phyloP scores from a whole-genome alignment of 768 basidiomycete species.

The Rhizopogon vinicolor region DNA sequence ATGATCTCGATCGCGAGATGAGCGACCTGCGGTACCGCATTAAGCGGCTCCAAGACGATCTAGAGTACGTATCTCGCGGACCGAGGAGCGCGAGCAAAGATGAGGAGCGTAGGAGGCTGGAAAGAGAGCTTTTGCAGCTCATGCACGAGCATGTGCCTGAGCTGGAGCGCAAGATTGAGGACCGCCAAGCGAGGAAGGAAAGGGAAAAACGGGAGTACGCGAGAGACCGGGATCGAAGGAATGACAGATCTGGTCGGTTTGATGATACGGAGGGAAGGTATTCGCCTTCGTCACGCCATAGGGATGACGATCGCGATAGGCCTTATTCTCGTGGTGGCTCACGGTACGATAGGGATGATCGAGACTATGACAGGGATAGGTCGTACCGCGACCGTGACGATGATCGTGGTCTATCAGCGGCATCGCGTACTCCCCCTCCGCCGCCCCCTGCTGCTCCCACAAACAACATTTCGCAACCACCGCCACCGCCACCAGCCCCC shows the following conservation, averaged over 20 bases:
- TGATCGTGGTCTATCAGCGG: constrained; percentile 30
- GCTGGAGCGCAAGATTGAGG: constrained; percentile 80
- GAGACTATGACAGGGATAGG: constrained; percentile 31
- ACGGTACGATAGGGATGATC: constrained; percentile 30
- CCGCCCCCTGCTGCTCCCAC: constrained; percentile 44
- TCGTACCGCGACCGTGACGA: constrained; percentile 26
- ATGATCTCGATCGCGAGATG: constrained; percentile 87
- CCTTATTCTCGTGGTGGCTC: constrained; percentile 44
- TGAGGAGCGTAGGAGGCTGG: constrained; percentile 80
- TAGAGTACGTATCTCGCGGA: constrained; percentile 81
- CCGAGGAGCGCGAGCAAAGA: constrained; percentile 71
- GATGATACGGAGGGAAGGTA: constrained; percentile 41
- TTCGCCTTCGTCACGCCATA: constrained; percentile 22
- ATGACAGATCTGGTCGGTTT: constrained; percentile 73
- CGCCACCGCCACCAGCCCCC: constrained; percentile 48
- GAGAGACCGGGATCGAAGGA: constrained; percentile 77
- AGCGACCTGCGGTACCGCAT: constrained; percentile 83
- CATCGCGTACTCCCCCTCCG: constrained; percentile 41
- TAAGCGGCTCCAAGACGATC: constrained; percentile 82
- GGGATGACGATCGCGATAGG: constrained; percentile 47
- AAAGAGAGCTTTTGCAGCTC: constrained; percentile 79
- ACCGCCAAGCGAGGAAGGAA: constrained; percentile 69
- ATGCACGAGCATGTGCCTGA: constrained; percentile 92
- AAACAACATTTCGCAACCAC: constrained; percentile 34
- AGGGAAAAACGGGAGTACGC: constrained; percentile 76